Conservation (phyloP, 352 stramenopile species). For the Globisporangium takayamanum region DNA sequence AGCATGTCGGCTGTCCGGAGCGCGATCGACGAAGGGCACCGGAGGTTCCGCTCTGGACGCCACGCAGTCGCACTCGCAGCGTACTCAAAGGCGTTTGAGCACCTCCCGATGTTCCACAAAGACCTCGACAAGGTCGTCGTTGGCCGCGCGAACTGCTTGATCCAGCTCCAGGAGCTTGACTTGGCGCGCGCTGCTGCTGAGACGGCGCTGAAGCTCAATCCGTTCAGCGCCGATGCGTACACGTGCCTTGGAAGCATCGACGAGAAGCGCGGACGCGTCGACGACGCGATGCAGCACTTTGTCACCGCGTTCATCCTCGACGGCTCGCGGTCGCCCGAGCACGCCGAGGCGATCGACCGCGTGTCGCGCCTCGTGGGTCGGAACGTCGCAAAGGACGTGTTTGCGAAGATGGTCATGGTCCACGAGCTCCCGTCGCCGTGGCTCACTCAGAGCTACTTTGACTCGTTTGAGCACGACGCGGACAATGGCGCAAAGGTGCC, state of each 20-base stretch:
- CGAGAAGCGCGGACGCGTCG: conserved; percentile 36
- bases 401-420: conserved; percentile 59
- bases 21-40: conserved; percentile 54
- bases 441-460: conserved; percentile 84
- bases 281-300: conserved; percentile 78
- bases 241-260: conserved; percentile 58
- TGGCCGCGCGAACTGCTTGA: conserved; percentile 51
- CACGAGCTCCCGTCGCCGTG: conserved; percentile 71
- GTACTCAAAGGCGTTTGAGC: conserved; percentile 53
- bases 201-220: conserved; percentile 52
- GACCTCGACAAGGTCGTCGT: conserved; percentile 51
- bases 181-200: conserved; percentile 35
- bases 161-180: conserved; percentile 39
- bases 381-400: conserved; percentile 57
- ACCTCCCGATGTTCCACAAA: conserved; percentile 62
- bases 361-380: conserved; percentile 60
- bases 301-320: conserved; percentile 80
- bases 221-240: conserved; percentile 66
- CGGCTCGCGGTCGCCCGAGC: conserved; percentile 60
- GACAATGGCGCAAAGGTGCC: conserved; percentile 52
- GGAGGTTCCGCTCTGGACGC: conserved; percentile 36
- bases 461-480: conserved; percentile 74
- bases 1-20: conserved; percentile 42
- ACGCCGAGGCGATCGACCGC: conserved; percentile 68
- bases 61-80: conserved; percentile 47